These are phyloP conservation scores for Aspergillus costaricaensis DNA, from an alignment of 2,329 filamentous ascomycete species.

Conservation along the genomic window DNA sequence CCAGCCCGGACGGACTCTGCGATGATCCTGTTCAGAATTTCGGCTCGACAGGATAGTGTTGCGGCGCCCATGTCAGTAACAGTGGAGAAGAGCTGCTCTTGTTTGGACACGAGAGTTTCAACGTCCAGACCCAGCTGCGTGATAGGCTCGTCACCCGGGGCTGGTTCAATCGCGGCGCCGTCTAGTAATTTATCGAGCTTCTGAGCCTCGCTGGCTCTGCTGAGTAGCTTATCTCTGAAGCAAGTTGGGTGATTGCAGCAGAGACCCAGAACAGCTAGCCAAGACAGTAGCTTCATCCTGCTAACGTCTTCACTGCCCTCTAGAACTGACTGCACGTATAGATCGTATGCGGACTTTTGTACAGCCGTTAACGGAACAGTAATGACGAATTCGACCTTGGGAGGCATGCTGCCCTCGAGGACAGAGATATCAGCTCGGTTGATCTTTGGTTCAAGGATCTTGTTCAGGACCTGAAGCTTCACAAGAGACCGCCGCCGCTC, in stretches of 20 bases:
- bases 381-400: slow-evolving; percentile 80
- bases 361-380: slow-evolving; percentile 67
- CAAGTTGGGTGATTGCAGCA: slow-evolving; percentile 61
- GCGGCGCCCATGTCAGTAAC: slow-evolving; percentile 45
- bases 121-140: slow-evolving; percentile 37
- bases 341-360: slow-evolving; percentile 65
- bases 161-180: slow-evolving; percentile 14
- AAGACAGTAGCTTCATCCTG: slow-evolving; percentile 55
- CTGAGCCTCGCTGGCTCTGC: slow-evolving; percentile 33
- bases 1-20: slow-evolving; percentile 60
- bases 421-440: slow-evolving; percentile 71
- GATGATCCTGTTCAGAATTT: slow-evolving; percentile 69
- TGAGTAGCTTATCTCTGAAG: slow-evolving; percentile 54
- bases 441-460: slow-evolving; percentile 74
- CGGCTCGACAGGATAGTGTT: slow-evolving; percentile 66
- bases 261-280: slow-evolving; percentile 55
- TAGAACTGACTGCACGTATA: slow-evolving; percentile 50
- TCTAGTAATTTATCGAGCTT: slow-evolving; percentile 19
- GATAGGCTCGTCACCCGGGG: slow-evolving; percentile 36
- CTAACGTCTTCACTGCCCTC: slow-evolving; percentile 34
- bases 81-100: slow-evolving; percentile 32
- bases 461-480: slow-evolving; percentile 69
- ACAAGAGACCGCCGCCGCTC: slow-evolving; percentile 65
- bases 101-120: slow-evolving; percentile 35
- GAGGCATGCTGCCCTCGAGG: slow-evolving; percentile 67